These are phyloP conservation scores for Metarhizium rileyi DNA, from an alignment of 2,329 filamentous ascomycete species.

Conservation along the genomic window DNA sequence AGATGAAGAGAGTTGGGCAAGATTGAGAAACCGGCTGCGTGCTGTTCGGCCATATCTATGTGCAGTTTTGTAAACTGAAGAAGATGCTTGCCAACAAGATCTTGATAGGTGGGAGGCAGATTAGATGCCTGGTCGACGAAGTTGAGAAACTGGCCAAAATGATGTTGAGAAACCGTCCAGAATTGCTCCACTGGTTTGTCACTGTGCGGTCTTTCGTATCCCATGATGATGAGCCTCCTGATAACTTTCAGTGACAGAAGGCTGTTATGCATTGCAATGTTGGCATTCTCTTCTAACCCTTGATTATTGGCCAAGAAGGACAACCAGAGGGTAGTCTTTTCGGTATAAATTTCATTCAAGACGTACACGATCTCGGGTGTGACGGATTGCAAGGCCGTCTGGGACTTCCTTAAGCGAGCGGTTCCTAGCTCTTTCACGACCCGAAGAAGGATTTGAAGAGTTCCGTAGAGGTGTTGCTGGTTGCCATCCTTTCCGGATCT, in stretches of 20 bases:
- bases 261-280: conserved; percentile 64
- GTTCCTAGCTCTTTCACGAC: conserved; percentile 86
- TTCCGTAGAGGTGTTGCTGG: conserved; percentile 58
- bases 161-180: conserved; percentile 68
- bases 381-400: conserved; percentile 65
- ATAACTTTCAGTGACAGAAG: conserved; percentile 70
- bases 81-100: conserved; percentile 71
- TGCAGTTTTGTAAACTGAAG: conserved; percentile 89
- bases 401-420: conserved; percentile 63
- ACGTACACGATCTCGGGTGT: conserved; percentile 79
- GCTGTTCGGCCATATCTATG: conserved; percentile 68
- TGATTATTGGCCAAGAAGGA: conserved; percentile 46
- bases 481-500: conserved; percentile 42
- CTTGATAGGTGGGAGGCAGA: conserved; percentile 43
- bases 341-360: conserved; percentile 67
- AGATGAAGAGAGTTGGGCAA: conserved; percentile 72
- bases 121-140: conserved; percentile 49
- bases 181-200: conserved; percentile 67
- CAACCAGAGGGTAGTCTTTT: conserved; percentile 62
- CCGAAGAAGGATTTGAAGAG: conserved; percentile 68
- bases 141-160: conserved; percentile 67
- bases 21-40: conserved; percentile 73
- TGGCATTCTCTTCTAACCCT: conserved; percentile 47
- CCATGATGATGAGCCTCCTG: conserved; percentile 66
- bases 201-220: conserved; percentile 77